Percentiles rank a stretch among this genome's conserved stretches.
phyloP scores from a whole-genome alignment of 2,329 filamentous ascomycete genomes.

The Apiospora sp. region DNA sequence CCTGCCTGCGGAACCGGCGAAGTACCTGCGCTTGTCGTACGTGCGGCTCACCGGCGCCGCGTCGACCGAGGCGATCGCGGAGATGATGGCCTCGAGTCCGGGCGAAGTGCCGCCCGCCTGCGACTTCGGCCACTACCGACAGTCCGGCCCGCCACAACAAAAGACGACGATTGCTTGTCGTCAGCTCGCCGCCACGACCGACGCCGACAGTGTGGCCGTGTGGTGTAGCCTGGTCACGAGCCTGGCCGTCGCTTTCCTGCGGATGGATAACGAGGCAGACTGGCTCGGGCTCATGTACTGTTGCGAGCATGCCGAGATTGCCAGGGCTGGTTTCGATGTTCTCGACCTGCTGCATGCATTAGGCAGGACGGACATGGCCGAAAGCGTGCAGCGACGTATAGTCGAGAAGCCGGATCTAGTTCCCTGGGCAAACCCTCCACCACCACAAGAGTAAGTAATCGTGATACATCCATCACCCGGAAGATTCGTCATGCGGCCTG shows the following conservation, averaged over 20 bases:
- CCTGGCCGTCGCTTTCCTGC: neutral
- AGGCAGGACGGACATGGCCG: neutral
- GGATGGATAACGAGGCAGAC: too few relatives aligned
- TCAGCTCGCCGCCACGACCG: neutral
- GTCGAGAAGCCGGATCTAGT: neutral
- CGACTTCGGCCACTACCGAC: neutral
- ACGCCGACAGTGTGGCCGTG: constrained; percentile 1
- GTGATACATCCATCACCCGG: too few relatives aligned
- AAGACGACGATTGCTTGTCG: neutral
- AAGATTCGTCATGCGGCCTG: neutral
- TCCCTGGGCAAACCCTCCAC: neutral
- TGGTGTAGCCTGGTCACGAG: neutral
- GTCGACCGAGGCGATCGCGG: neutral
- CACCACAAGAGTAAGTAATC: too few relatives aligned
- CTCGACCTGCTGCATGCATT: neutral
- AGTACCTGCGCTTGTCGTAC: neutral
- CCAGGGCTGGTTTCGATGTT: neutral
- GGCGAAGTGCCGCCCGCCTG: neutral
- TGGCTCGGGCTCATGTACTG: neutral
- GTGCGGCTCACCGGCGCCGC: neutral
- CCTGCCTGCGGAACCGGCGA: too few relatives aligned
- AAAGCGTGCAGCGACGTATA: neutral
- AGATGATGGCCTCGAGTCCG: neutral
- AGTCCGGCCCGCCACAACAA: too few relatives aligned
- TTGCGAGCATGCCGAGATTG: neutral